phyloP scores from a whole-genome alignment of 177 flowering plant species.

The Tripterygium wilfordii region DNA sequence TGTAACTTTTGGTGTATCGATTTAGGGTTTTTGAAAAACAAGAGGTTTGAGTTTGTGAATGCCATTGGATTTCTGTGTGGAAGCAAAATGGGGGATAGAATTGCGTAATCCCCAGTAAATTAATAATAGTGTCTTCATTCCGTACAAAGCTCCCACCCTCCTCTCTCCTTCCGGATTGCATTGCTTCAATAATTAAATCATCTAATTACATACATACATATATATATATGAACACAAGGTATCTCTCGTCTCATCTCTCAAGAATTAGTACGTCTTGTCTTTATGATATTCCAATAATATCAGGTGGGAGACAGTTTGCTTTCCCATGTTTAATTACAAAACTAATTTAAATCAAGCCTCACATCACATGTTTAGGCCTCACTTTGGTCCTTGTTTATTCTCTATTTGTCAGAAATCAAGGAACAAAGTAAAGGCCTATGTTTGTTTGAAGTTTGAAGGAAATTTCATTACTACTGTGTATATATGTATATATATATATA shows the following conservation, averaged over 20 bases:
- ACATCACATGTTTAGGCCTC: conserved; percentile 15
- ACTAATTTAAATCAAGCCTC: neutral
- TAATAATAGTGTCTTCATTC: conserved; percentile 49
- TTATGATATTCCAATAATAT: conserved; percentile 2
- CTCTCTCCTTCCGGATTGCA: conserved; percentile 22
- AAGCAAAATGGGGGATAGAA: no score
- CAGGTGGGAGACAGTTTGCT: conserved; percentile 15
- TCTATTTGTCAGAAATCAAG: conserved; percentile 6
- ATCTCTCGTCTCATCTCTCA: no score
- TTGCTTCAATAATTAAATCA: no score
- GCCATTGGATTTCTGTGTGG: no score
- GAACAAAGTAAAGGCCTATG: conserved; percentile 7
- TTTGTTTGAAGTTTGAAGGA: conserved; percentile 10
- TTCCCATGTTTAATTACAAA: neutral
- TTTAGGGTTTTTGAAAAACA: no score
- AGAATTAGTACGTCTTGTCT: neutral
- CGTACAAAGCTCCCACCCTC: conserved; percentile 25
- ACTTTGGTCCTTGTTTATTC: neutral
- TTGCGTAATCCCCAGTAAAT: no score
- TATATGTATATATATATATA: neutral
- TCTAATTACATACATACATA: neutral
- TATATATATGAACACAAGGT: neutral
- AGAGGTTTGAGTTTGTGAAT: no score
- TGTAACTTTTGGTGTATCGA: no score
- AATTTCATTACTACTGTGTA: conserved; percentile 4